A percentile compares a stretch with the other conserved stretches of the same genome.
These are phyloP conservation scores for Monosporascus sp. DNA, from an alignment of 2,329 filamentous ascomycete species.

Conservation along the genomic window DNA sequence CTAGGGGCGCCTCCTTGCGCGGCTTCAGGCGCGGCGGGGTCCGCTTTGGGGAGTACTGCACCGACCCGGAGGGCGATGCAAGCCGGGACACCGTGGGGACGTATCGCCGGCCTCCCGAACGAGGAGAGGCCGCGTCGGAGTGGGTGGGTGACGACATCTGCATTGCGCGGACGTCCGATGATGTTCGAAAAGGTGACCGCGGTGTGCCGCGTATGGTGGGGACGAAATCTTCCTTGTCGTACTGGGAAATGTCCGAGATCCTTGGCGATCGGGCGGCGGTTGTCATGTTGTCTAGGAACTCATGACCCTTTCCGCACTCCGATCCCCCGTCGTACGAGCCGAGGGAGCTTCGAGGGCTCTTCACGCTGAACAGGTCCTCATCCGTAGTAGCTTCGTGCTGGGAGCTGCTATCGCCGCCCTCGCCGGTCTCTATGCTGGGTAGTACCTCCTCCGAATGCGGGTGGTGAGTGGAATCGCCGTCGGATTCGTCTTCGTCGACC, in stretches of 20 bases:
- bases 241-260: conserved; percentile 49
- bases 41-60: conserved; percentile 51
- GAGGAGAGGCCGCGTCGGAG: conserved; percentile 48
- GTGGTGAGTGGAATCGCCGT: too few species aligned
- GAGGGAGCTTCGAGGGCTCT: conserved; percentile 51
- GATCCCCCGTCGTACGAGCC: conserved; percentile 40
- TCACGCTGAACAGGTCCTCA: conserved; percentile 55
- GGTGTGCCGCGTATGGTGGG: conserved; percentile 53
- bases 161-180: conserved; percentile 63
- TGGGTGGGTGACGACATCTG: conserved; percentile 65
- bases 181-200: conserved; percentile 62
- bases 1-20: conserved; percentile 59
- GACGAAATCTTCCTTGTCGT: conserved; percentile 40
- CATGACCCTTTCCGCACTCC: conserved; percentile 23
- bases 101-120: conserved; percentile 43
- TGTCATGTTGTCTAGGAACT: conserved; percentile 26
- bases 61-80: conserved; percentile 47
- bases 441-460: conserved; percentile 5
- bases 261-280: conserved; percentile 33
- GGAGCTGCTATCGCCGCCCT: conserved; percentile 40
- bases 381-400: conserved; percentile 43
- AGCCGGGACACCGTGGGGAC: conserved; percentile 49
- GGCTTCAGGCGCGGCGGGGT: conserved; percentile 53
- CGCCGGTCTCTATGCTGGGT: conserved; percentile 17
- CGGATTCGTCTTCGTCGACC: background rate